phyloP scores from a whole-genome alignment of 179 eudicot genomes.

The Gypsophila paniculata region DNA sequence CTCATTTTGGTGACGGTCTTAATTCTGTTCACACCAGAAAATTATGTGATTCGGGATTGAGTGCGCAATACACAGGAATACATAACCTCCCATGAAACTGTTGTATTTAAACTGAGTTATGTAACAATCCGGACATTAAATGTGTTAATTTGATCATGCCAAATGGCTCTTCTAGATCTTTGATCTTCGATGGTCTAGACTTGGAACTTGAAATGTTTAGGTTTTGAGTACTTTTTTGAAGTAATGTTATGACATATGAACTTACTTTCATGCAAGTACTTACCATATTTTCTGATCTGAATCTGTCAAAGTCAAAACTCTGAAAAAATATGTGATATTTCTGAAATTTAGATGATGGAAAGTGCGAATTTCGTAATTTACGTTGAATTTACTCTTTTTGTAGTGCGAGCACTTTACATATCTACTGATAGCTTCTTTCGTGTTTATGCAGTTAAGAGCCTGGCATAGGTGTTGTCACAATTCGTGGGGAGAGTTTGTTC shows the following conservation, averaged over 20 bases:
- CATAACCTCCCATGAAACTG: background rate
- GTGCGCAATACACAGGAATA: background rate
- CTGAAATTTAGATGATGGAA: background rate
- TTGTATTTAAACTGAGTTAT: background rate
- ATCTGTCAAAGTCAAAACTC: background rate
- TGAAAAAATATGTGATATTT: background rate
- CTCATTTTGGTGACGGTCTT: background rate
- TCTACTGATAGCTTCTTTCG: background rate
- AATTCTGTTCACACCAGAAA: background rate
- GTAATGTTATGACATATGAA: background rate
- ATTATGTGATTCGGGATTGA: background rate
- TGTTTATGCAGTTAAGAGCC: constrained; percentile 11
- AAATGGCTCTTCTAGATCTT: background rate
- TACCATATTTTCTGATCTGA: background rate
- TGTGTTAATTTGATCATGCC: background rate
- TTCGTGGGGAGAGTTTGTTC: background rate
- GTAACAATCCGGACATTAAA: background rate
- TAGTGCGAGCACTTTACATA: background rate
- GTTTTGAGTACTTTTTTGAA: background rate
- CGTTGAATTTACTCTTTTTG: background rate
- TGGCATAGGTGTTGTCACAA: background rate
- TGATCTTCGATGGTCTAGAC: background rate
- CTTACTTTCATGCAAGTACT: constrained; percentile 9
- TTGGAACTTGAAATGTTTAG: constrained; percentile 2
- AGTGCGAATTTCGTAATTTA: background rate